These are phyloP conservation scores for Zoysia pacifica DNA, from an alignment of 176 grass and related monocot genomes.

Conservation along the genomic window DNA sequence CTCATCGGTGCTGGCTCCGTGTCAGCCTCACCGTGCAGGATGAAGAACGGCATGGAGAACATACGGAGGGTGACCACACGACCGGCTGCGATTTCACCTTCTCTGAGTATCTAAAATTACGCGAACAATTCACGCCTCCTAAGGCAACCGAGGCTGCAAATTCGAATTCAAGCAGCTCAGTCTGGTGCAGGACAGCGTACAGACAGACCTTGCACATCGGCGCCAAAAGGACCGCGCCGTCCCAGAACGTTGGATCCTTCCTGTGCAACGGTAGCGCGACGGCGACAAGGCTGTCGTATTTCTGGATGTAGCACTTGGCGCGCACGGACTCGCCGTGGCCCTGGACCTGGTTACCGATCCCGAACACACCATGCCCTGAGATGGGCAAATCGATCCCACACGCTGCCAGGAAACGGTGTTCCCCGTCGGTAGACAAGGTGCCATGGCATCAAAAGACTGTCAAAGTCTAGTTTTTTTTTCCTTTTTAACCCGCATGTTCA, in stretches of 20 bases:
- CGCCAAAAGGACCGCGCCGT: conserved; percentile 70
- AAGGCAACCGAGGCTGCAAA: conserved; percentile 15
- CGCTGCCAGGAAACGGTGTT: conserved; percentile 46
- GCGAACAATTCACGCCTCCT: neutral
- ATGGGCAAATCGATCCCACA: conserved; percentile 63
- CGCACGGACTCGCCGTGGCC: conserved; percentile 83
- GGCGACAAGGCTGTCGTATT: conserved; percentile 61
- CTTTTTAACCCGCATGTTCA: too few species aligned
- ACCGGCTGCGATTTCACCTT: conserved; percentile 80
- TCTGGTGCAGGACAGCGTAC: neutral
- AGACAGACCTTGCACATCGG: conserved; percentile 90
- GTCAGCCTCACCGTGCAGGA: too few species aligned
- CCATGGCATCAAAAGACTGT: conserved; percentile 8
- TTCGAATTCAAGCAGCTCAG: neutral
- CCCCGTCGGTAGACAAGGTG: conserved; percentile 31
- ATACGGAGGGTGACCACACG: conserved; percentile 58
- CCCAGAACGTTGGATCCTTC: conserved; percentile 83
- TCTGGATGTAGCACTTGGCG: conserved; percentile 77
- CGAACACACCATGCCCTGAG: conserved; percentile 68
- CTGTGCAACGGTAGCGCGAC: conserved; percentile 71
- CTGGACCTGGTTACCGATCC: conserved; percentile 86
- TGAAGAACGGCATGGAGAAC: too few species aligned
- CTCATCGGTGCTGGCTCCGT: too few species aligned
- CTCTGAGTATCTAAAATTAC: conserved; percentile 69
- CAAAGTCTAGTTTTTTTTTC: too few species aligned